Base-by-base conservation (phyloP, 2,329 filamentous ascomycete genomes). In the Drechslerella coelobrocha region DNA sequence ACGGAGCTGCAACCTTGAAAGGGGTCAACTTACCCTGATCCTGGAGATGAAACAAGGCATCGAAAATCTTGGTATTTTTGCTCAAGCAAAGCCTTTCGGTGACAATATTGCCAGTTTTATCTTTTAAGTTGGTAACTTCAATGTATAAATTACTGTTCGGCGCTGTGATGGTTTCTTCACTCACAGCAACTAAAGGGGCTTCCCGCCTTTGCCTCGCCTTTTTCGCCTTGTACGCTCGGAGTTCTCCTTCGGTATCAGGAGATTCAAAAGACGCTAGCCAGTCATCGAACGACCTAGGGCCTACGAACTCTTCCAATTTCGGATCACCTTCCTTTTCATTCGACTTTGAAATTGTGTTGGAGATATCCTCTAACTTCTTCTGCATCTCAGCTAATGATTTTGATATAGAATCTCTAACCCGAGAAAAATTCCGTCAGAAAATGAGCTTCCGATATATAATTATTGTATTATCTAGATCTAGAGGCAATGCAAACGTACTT, bases 1-100 rank as follows among this genome's bases (percentile, higher is more conserved):
- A n/a, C n/a, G n/a, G n/a, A n/a, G n/a, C n/a, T n/a, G n/a, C n/a
- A n/a, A n/a, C n/a, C n/a, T n/a, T n/a, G n/a, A n/a, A n/a, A n/a
- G n/a, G n/a, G n/a, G n/a, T n/a, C n/a, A n/a, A n/a, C n/a, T 50
- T 50, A 50, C 47, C 47, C 24, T 50, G 17, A 19, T 50, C 17
- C 23, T 21, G 19, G 17, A 50, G 3, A 5, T 26, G 19, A n/a
- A 24, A 23, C 8, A 50, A 24, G n/a, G 47, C 47, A 26, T 50
- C 47, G 7, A 50, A 26, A 1, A 50, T 26, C 27, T 23, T 50
- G 9, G 19, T 23, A 7, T 50, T 10, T 10, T 24, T 17, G 2
- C n/a, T 27, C 2, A 50, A 21, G 12, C 19, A 26, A n/a, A 50
- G 2, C 21, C 5, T 50, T 14, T 50, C 47, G 2, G 17, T 24